A percentile compares a stretch with the other conserved stretches of the same genome.
Conservation (phyloP, 257 asterid species). For the Galeopsis tetrahit region DNA sequence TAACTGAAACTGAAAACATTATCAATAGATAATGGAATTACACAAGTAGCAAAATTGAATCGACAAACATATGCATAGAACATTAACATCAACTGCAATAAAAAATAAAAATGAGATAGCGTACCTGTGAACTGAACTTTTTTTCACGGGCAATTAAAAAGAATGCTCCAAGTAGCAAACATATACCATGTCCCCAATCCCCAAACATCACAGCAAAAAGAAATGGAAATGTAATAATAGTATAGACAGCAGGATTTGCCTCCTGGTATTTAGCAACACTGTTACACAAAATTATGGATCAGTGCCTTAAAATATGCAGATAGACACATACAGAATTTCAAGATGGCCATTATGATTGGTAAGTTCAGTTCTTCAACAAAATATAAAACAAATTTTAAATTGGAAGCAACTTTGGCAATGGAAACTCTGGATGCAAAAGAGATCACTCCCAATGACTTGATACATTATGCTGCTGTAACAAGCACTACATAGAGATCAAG, state of each 20-base stretch:
- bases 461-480: conserved; percentile 7
- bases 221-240: conserved; percentile 91
- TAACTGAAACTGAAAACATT: conserved; percentile 5
- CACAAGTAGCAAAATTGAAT: conserved; percentile 5
- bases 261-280: conserved; percentile 97
- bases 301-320: conserved; percentile 39
- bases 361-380: conserved; percentile 27
- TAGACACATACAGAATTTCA: conserved; percentile 21
- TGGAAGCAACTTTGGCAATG: conserved; percentile 16
- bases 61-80: conserved; percentile 21
- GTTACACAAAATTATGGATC: conserved; percentile 45
- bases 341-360: conserved; percentile 7
- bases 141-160: conserved; percentile 78
- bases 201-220: conserved; percentile 99
- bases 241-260: conserved; percentile 97
- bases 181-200: conserved; percentile 99
- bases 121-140: conserved; percentile 85
- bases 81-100: neutral
- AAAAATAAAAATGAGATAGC: conserved; percentile 26
- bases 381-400: neutral
- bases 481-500: conserved; percentile 14
- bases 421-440: neutral
- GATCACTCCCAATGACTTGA: neutral
- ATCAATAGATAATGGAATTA: conserved; percentile 9
- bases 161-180: conserved; percentile 86